phyloP scores from a whole-genome alignment of 164 flowering plant species.

The Liquidambar formosana region DNA sequence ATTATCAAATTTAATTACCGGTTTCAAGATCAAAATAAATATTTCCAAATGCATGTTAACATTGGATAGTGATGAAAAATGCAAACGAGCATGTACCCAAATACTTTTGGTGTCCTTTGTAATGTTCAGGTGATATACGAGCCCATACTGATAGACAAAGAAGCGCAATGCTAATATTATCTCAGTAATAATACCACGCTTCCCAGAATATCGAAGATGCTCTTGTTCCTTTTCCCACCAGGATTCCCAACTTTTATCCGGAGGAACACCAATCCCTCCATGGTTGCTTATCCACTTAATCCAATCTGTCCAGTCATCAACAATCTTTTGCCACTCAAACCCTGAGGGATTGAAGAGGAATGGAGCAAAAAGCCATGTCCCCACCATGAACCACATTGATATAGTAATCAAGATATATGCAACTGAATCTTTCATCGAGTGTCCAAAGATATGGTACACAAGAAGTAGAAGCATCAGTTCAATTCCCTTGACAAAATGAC shows the following conservation, averaged over 20 bases:
- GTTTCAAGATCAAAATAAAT: not conserved
- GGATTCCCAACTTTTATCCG: conserved; percentile 73
- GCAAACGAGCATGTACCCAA: conserved; percentile 31
- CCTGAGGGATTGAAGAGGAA: conserved; percentile 74
- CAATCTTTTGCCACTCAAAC: conserved; percentile 72
- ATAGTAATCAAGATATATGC: conserved; percentile 47
- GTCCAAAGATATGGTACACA: conserved; percentile 52
- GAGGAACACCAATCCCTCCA: conserved; percentile 64
- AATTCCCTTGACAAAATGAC: conserved; percentile 64
- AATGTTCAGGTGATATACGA: conserved; percentile 52
- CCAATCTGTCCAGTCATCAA: conserved; percentile 76
- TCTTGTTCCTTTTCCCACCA: conserved; percentile 73
- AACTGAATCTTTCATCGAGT: conserved; percentile 31
- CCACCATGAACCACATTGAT: conserved; percentile 67
- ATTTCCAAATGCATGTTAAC: not conserved
- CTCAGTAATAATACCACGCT: conserved; percentile 43
- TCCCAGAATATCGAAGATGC: conserved; percentile 55
- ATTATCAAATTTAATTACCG: not conserved
- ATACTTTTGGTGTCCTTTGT: conserved; percentile 32
- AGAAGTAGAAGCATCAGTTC: conserved; percentile 62
- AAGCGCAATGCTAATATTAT: conserved; percentile 57
- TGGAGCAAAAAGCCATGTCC: conserved; percentile 73
- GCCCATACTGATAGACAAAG: conserved; percentile 60
- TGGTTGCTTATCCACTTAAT: conserved; percentile 59
- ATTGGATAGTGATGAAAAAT: not conserved